These are phyloP conservation scores for Saccharomyces hybrid DNA, from an alignment of 1,139 yeast genomes.

Conservation along the genomic window DNA sequence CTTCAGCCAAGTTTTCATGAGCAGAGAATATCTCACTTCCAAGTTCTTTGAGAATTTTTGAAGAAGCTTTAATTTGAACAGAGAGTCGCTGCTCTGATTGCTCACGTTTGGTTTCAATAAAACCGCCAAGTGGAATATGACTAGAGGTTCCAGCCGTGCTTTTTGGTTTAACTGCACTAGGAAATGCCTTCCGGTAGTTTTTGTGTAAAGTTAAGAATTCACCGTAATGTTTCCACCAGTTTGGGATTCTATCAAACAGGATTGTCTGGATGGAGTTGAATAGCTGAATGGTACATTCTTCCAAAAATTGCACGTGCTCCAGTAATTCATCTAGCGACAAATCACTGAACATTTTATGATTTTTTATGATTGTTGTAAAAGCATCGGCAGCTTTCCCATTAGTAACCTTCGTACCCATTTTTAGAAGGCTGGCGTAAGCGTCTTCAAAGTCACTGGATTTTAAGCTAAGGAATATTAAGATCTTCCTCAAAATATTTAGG, in stretches of 20 bases:
- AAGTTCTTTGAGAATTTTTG: constrained; percentile 10
- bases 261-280: constrained; percentile 37
- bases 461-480: constrained; percentile 38
- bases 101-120: constrained; percentile 37
- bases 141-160: constrained; percentile 2
- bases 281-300: constrained; percentile 34
- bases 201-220: constrained; percentile 31
- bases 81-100: constrained; percentile 33
- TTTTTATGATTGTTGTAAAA: background rate
- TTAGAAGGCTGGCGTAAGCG: constrained; percentile 18
- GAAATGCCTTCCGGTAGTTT: constrained; percentile 26
- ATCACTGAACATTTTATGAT: constrained; percentile 3
- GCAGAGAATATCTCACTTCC: constrained; percentile 22
- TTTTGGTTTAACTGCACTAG: constrained; percentile 9
- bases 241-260: constrained; percentile 36
- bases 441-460: constrained; percentile 40
- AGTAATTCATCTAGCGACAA: constrained; percentile 10
- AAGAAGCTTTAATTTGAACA: constrained; percentile 22
- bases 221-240: constrained; percentile 46
- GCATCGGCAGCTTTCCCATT: constrained; percentile 2
- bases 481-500: constrained; percentile 39
- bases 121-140: constrained; percentile 20
- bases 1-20: constrained; percentile 58
- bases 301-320: constrained; percentile 20
- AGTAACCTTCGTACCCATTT: constrained; percentile 11